Base-by-base conservation (phyloP, 306 rosid species). In the Lathyrus aphaca region DNA sequence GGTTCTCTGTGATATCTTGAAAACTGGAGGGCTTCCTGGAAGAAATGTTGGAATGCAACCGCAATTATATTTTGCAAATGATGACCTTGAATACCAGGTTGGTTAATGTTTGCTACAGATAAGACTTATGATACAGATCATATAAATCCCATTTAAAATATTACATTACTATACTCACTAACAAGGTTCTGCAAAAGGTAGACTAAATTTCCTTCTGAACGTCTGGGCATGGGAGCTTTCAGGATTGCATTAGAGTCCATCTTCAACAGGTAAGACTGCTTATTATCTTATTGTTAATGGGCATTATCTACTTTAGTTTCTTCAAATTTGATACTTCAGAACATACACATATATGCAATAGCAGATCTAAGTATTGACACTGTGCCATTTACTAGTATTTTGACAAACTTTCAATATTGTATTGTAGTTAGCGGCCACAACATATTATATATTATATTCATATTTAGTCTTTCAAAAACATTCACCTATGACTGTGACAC, bases 181-280 rank as follows among this genome's bases (percentile, higher is more conserved):
- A 86, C 76, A 71, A 79, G 75, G 74, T 81, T 79, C 76, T 69
- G 29, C 76, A 54, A 69, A 88, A 84, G 87, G 73, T 85, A 90
- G 97, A 90, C 91, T 76, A 89, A 87, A 68, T 93, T 93, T 87
- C 97, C 98, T 70, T 77, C 91, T 63, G 96, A 86, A 77, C 98
- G 97, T 75, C 74, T 93, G 79, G 96, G 98, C 51, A 72, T 93
- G 96, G 98, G 98, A 77, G 97, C 97, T 84, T 93, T 90, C 91
- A 85, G 97, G 68, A 89, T 90, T 76, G 97, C 97, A 64, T 64
- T 90, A 70, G 97, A 93, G 80, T 82, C 98, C 76, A 79, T 93
- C 81, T 90, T 88, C 85, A 88, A 85, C 66, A 76, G 83, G 98
- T 90, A 82, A 74, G 82, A 16, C 62, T 49, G 77, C 55, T 60